Evolutionary conservation across 2,329 filamentous ascomycete species (phyloP).

Genomic region (Neophaeococcomyces aloes): DNA sequence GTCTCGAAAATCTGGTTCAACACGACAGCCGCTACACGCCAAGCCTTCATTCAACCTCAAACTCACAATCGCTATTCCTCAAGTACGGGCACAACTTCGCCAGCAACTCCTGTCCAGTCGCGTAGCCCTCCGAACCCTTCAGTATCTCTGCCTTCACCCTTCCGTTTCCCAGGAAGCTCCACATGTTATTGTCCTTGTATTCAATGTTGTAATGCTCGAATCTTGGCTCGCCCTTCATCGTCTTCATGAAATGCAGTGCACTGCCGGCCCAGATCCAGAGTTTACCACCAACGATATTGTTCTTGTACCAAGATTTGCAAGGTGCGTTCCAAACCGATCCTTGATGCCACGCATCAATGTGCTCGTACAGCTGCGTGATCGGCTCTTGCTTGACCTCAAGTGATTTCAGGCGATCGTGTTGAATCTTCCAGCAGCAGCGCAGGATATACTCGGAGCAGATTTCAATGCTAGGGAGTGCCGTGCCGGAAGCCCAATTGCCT

Average conservation of each 20-base stretch:
- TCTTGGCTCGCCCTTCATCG: conserved; percentile 9
- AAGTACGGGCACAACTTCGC: too few species aligned
- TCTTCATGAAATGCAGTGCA: conserved; percentile 14
- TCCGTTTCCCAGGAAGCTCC: conserved; percentile 13
- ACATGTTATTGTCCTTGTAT: conserved; percentile 11
- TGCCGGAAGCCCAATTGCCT: conserved; percentile 6
- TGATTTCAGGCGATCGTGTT: conserved; percentile 10
- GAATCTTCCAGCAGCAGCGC: conserved; percentile 10
- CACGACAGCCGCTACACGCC: too few species aligned
- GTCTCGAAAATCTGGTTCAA: too few species aligned
- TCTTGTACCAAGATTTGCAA: conserved; percentile 14
- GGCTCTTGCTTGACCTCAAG: conserved; percentile 9
- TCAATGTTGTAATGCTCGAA: conserved; percentile 13
- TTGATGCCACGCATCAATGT: conserved; percentile 12
- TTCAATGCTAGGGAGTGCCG: conserved; percentile 9
- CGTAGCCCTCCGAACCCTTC: conserved; percentile 3
- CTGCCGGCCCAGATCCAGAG: conserved; percentile 11
- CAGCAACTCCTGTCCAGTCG: too few species aligned
- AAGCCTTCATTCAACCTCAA: too few species aligned
- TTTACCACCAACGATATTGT: conserved; percentile 6
- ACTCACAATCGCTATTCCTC: too few species aligned
- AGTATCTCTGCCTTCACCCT: conserved; percentile 10
- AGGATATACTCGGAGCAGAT: conserved; percentile 12
- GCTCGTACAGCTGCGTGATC: conserved; percentile 11
- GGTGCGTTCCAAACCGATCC: conserved; percentile 8